These are phyloP conservation scores for Colletotrichum liaoningense DNA, from an alignment of 2,329 filamentous ascomycete species.

Conservation along the genomic window DNA sequence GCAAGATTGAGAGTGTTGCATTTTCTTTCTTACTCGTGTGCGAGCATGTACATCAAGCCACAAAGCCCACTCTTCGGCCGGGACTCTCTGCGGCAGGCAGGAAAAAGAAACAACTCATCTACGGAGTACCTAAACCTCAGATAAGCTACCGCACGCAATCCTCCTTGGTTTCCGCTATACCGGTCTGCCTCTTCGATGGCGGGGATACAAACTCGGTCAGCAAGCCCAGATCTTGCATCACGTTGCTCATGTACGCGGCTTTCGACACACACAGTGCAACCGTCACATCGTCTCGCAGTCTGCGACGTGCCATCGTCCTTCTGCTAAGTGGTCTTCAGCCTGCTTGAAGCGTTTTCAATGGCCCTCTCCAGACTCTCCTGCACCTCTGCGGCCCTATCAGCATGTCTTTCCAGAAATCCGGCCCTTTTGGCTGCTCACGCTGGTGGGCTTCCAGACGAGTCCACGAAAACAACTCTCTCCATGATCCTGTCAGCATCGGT, in stretches of 20 bases:
- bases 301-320: constrained; percentile 17
- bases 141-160: constrained; percentile 8
- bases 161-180: constrained; percentile 4
- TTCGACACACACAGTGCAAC: constrained; percentile 24
- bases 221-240: background rate
- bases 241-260: constrained; percentile 1
- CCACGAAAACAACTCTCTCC: background rate
- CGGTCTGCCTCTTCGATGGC: background rate
- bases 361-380: background rate
- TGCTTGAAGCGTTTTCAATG: constrained; percentile 2
- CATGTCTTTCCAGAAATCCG: background rate
- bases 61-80: background rate
- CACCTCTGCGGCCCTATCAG: background rate
- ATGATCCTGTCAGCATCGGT: constrained; percentile 8
- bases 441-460: background rate
- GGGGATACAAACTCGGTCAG: background rate
- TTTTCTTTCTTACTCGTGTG: background rate
- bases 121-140: background rate
- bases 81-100: background rate
- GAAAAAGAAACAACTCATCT: constrained; percentile 12
- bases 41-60: background rate
- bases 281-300: constrained; percentile 19
- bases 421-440: background rate
- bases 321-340: constrained; percentile 1
- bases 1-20: background rate